Percentiles rank a stretch among this genome's conserved stretches.
phyloP scores from a whole-genome alignment of 345 rosid species.

The Aegle marmelos region DNA sequence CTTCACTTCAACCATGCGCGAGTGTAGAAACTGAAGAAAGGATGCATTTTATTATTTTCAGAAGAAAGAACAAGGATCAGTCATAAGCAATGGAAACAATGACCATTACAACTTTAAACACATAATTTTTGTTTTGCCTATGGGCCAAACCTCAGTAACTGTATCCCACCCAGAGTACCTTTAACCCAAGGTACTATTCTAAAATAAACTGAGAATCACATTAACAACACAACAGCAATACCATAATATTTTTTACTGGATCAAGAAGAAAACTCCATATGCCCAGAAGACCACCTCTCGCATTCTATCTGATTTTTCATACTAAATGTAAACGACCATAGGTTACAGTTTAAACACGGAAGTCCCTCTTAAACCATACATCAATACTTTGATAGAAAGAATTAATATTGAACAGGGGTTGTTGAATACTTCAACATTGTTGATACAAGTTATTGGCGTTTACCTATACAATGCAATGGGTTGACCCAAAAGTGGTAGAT shows the following conservation, averaged over 20 bases:
- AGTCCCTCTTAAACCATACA: not conserved
- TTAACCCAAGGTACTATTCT: not conserved
- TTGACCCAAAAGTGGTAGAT: conserved; percentile 88
- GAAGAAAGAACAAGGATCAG: not conserved
- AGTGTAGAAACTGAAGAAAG: conserved; percentile 66
- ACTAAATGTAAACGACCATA: not conserved
- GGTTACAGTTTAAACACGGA: no score
- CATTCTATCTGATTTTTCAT: not conserved
- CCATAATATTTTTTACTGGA: not conserved
- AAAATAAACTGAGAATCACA: not conserved
- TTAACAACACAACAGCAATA: not conserved
- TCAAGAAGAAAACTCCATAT: not conserved
- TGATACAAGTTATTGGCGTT: conserved; percentile 13
- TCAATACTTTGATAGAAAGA: no score
- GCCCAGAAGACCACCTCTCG: not conserved
- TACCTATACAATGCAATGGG: conserved; percentile 97
- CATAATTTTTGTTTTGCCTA: not conserved
- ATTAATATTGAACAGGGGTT: not conserved
- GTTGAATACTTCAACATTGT: not conserved
- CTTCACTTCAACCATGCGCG: conserved; percentile 72
- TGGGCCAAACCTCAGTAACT: not conserved
- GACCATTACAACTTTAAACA: not conserved
- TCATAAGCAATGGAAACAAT: not conserved
- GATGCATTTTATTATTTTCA: conserved; percentile 6
- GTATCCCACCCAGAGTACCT: not conserved